phyloP scores from a whole-genome alignment of 257 asterid species.

The Fraxinus anomala region DNA sequence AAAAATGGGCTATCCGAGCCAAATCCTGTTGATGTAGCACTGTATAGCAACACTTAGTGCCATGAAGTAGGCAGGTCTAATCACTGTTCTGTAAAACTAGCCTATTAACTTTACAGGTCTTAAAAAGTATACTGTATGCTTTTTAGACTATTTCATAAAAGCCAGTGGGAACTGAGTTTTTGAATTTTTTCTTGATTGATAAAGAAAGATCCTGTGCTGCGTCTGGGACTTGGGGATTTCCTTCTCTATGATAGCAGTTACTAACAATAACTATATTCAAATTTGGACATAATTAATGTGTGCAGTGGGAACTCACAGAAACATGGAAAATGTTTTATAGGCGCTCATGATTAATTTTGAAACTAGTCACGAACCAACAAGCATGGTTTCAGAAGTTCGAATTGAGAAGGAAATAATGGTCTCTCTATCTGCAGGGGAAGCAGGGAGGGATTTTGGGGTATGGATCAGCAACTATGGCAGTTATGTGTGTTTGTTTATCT shows the following conservation, averaged over 20 bases:
- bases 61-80: not conserved
- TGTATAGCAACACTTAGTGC: not conserved
- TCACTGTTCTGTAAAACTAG: too few relatives aligned
- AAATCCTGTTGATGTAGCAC: constrained; percentile 1
- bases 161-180: constrained; percentile 13
- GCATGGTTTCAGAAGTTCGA: not conserved
- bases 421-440: not conserved
- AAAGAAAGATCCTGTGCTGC: not conserved
- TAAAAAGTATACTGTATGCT: too few relatives aligned
- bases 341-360: not conserved
- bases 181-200: not conserved
- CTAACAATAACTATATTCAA: not conserved
- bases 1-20: not conserved
- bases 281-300: not conserved
- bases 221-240: not conserved
- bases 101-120: not conserved
- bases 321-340: constrained; percentile 12
- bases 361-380: not conserved
- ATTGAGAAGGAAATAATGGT: not conserved
- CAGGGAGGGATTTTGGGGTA: not conserved
- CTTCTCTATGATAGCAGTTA: constrained; percentile 5
- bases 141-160: not conserved
- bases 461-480: not conserved
- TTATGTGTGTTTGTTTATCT: not conserved
- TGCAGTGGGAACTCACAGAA: not conserved